A percentile compares a stretch with the other conserved stretches of the same genome.
Evolutionary conservation across 352 stramenopile genomes (phyloP).

Genomic region (Pythium angustatum): DNA sequence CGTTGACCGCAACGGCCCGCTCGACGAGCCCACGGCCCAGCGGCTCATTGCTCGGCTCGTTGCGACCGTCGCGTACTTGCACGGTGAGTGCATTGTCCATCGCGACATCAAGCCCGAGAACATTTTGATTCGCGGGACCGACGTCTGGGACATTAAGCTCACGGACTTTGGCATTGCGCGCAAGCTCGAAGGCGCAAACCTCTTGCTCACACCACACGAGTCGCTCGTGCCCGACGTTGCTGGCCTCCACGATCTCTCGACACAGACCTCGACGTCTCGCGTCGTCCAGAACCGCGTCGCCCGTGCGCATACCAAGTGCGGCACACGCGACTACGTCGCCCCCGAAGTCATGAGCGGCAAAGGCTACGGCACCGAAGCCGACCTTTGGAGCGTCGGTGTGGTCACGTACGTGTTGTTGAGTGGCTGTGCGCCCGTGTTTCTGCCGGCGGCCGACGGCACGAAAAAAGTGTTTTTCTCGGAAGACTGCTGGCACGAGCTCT

Average conservation of each 20-base stretch:
- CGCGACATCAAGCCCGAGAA: constrained; percentile 89
- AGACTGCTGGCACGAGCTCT: constrained; percentile 60
- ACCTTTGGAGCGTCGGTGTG: constrained; percentile 93
- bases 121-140: constrained; percentile 65
- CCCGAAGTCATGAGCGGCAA: constrained; percentile 89
- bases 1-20: constrained; percentile 70
- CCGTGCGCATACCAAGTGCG: constrained; percentile 79
- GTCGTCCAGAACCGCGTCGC: constrained; percentile 71
- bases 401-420: constrained; percentile 91
- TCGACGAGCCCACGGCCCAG: constrained; percentile 67
- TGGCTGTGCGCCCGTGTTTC: constrained; percentile 75
- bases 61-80: constrained; percentile 79
- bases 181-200: constrained; percentile 63
- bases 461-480: constrained; percentile 80
- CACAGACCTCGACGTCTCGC: constrained; percentile 13
- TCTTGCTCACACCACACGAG: constrained; percentile 70
- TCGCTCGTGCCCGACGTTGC: constrained; percentile 66
- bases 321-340: constrained; percentile 81
- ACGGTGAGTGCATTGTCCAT: constrained; percentile 82
- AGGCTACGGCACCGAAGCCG: constrained; percentile 92
- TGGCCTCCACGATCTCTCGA: constrained; percentile 46
- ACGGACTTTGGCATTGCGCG: constrained; percentile 84
- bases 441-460: constrained; percentile 57
- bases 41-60: constrained; percentile 75
- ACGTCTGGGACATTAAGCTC: constrained; percentile 78